Base-by-base conservation (phyloP, 352 stramenopile species). In the Pythium monospermum region DNA sequence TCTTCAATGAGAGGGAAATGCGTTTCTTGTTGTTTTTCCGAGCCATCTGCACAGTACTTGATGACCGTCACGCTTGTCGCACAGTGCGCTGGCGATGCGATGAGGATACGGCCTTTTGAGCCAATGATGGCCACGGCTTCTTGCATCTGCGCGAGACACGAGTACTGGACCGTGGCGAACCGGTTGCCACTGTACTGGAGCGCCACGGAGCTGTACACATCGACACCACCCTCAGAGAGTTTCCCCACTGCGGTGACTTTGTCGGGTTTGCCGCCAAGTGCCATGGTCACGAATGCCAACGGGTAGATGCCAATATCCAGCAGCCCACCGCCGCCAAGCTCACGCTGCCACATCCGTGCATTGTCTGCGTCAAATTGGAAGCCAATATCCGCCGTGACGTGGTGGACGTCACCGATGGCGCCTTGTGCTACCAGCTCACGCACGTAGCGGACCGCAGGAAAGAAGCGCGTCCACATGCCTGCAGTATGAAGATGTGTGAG, bases 381-480 rank as follows among this genome's bases (percentile, higher is more conserved):
- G 11, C 81, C 85, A 32, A 95, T 87, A 35, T 84, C 80, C 1
- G 80, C 69, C 38, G 87, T 66, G 16, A 93, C 71, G 35, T 83
- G 66, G 38, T 77, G 79, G 1, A 93, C 67, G 10, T 86, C 63
- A 7, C 81, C 85, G 25, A 95, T 91, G 23, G 51, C 58, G 11
- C 71, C 71, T 2, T 70, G 44, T 4, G 46, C 51, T 19, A 95
- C 43, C n/a, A 91, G 45, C 43, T 86, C 49, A 2, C 78, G 70
- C 12, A 87, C 79, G 41, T 76, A 69, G 23, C 71, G 71, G 16
- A 87, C 67, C 2, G 65, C 73, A 1, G 85, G 85, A 51, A 95
- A 95, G 57, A 93, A 94, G 8, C 85, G 68, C 19, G 85, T 92
- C 85, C 81, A 95, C 74, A 85, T 82, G 16, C 82, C 73, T 63